Conservation (phyloP, 208 protist species). For the Trypanosoma platydactyli region DNA sequence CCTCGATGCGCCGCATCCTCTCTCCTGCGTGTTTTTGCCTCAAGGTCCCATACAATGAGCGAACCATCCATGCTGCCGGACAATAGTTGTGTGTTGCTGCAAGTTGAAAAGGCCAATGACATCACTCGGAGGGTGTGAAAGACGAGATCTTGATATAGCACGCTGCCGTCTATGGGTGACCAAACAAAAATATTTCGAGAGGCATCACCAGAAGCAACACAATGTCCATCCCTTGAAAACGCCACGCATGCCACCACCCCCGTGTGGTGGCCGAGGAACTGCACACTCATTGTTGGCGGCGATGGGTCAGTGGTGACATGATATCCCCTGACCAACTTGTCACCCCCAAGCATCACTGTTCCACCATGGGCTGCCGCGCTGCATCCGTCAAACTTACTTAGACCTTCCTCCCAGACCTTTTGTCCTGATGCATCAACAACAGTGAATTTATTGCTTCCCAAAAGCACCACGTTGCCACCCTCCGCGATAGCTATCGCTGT, state of each 20-base stretch:
- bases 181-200: conserved; percentile 43
- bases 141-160: conserved; percentile 33
- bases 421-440: conserved; percentile 17
- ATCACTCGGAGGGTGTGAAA: conserved; percentile 47
- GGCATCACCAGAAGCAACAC: conserved; percentile 36
- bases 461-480: conserved; percentile 16
- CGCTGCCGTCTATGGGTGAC: conserved; percentile 28
- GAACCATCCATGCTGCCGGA: conserved; percentile 43
- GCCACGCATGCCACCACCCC: conserved; percentile 33
- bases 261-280: conserved; percentile 31
- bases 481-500: conserved; percentile 13
- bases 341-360: conserved; percentile 32
- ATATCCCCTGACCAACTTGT: conserved; percentile 30
- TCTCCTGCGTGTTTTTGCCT: conserved; percentile 22
- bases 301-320: conserved; percentile 4
- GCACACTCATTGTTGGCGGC: conserved; percentile 4
- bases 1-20: conserved; percentile 42
- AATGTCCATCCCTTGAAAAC: conserved; percentile 21
- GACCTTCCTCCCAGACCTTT: conserved; percentile 24
- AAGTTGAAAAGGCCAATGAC: conserved; percentile 26
- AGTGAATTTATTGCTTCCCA: conserved; percentile 16
- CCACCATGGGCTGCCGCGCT: conserved; percentile 25
- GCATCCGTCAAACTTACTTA: conserved; percentile 30
- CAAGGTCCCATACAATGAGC: conserved; percentile 44
- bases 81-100: conserved; percentile 23